A percentile compares a stretch with the other conserved stretches of the same genome.
These are phyloP conservation scores for Corylus americana DNA, from an alignment of 306 rosid species.

Conservation along the genomic window DNA sequence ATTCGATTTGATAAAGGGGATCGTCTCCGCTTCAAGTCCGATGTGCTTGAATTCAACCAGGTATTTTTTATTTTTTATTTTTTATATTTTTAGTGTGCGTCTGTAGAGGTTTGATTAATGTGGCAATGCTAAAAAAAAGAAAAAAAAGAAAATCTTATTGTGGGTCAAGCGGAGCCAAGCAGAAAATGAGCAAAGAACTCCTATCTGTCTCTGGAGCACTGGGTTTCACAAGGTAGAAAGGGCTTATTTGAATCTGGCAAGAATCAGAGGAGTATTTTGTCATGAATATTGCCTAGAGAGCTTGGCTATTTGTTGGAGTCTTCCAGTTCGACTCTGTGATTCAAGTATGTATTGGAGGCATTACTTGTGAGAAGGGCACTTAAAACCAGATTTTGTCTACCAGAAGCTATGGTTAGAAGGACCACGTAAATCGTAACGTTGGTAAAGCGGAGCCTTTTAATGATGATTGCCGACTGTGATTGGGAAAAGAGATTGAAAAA, in stretches of 20 bases:
- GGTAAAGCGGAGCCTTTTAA: not conserved
- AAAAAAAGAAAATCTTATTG: not conserved
- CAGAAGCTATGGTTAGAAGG: not conserved
- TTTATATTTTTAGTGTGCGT: not conserved
- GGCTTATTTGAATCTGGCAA: not conserved
- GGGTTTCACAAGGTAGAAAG: not conserved
- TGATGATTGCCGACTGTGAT: not conserved
- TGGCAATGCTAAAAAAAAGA: not conserved
- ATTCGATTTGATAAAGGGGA: constrained; percentile 93
- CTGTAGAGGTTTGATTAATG: not conserved
- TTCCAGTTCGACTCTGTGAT: not conserved
- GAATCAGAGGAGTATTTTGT: not conserved
- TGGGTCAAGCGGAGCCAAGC: not conserved
- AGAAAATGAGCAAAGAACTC: not conserved
- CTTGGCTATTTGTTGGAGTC: not conserved
- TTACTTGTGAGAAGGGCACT: not conserved
- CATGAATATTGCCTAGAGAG: not conserved
- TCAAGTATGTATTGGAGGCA: not conserved
- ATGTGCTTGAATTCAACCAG: constrained; percentile 88
- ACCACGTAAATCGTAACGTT: not conserved
- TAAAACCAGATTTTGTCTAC: not conserved
- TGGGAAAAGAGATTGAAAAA: not conserved
- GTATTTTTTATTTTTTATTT: constrained; percentile 15
- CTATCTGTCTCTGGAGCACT: not conserved
- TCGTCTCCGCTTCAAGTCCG: constrained; percentile 86